phyloP scores from a whole-genome alignment of 2,329 filamentous ascomycete species.

The Neonectria faginata region DNA sequence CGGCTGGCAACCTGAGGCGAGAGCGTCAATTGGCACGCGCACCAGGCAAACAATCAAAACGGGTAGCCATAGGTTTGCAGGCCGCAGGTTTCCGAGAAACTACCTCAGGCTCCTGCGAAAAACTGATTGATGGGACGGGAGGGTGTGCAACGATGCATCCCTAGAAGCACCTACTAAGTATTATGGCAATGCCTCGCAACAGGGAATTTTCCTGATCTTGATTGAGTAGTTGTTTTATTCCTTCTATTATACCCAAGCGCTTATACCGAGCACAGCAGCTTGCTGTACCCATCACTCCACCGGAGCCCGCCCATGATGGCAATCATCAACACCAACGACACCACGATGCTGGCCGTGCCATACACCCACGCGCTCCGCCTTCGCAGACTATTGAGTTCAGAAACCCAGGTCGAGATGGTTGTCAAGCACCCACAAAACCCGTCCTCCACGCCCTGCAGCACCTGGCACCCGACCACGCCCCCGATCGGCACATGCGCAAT shows the following conservation, averaged over 20 bases:
- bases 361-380: slow-evolving; percentile 74
- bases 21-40: not conserved
- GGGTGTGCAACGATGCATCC: not conserved
- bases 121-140: too few species aligned
- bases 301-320: slow-evolving; percentile 79
- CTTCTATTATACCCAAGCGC: not conserved
- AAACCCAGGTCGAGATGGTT: slow-evolving; percentile 76
- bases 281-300: slow-evolving; percentile 72
- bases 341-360: slow-evolving; percentile 69
- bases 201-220: not conserved
- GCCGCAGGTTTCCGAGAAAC: not conserved
- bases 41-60: not conserved
- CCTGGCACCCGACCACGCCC: slow-evolving; percentile 72
- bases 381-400: slow-evolving; percentile 66
- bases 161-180: too few species aligned
- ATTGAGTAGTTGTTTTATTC: not conserved
- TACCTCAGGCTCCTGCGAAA: not conserved
- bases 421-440: slow-evolving; percentile 76
- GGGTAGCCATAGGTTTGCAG: not conserved
- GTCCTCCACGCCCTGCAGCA: slow-evolving; percentile 74
- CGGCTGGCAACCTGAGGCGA: slow-evolving; percentile 5
- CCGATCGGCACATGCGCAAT: slow-evolving; percentile 75
- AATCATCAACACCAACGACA: slow-evolving; percentile 70
- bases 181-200: not conserved
- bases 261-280: slow-evolving; percentile 34